Conservation (phyloP, 805 yeast species). For the Candida piceae region DNA sequence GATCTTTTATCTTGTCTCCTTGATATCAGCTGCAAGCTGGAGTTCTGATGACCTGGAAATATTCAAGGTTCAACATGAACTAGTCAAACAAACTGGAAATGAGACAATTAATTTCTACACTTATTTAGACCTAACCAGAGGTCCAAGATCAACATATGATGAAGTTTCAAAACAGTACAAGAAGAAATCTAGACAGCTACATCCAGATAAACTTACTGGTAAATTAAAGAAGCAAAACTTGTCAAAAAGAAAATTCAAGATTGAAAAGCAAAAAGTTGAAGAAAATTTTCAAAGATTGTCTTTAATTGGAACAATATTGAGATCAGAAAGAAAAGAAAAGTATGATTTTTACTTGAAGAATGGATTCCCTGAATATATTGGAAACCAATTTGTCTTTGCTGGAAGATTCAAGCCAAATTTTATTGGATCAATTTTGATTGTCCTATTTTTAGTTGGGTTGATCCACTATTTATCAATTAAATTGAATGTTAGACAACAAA, state of each 20-base stretch:
- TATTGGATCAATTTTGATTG: constrained; percentile 42
- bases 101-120: constrained; percentile 57
- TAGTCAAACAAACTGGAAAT: constrained; percentile 50
- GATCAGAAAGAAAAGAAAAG: constrained; percentile 56
- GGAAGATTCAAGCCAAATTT: constrained; percentile 66
- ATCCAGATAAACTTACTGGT: constrained; percentile 79
- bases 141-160: constrained; percentile 39
- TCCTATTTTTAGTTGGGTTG: constrained; percentile 45
- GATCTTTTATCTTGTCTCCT: constrained; percentile 2
- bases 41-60: constrained; percentile 69
- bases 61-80: constrained; percentile 57
- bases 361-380: constrained; percentile 84
- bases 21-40: constrained; percentile 17
- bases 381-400: constrained; percentile 53
- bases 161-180: constrained; percentile 65
- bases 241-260: constrained; percentile 23
- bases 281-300: constrained; percentile 77
- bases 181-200: constrained; percentile 63
- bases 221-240: too few species aligned
- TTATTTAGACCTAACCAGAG: constrained; percentile 48
- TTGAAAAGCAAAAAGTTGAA: constrained; percentile 44
- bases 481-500: constrained; percentile 52
- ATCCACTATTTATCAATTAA: constrained; percentile 56
- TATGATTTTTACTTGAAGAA: constrained; percentile 79
- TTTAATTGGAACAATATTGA: constrained; percentile 65